Evolutionary conservation across 306 rosid species (phyloP).

Genomic region (Acacia melanoxylon): DNA sequence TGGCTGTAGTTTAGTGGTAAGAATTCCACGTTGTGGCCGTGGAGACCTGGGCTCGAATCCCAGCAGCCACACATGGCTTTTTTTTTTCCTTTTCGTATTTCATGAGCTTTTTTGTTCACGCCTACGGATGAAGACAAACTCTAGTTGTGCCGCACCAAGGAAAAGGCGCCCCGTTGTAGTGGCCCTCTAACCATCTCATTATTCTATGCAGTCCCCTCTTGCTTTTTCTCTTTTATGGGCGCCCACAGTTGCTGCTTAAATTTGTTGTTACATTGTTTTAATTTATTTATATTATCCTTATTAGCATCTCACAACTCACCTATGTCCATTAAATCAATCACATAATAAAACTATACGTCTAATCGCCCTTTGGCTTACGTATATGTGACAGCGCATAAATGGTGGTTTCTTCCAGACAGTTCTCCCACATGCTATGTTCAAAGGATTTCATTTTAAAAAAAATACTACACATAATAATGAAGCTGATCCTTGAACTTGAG

Average conservation of each 20-base stretch:
- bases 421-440: not conserved
- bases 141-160: not conserved
- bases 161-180: not conserved
- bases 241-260: not conserved
- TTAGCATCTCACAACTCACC: not conserved
- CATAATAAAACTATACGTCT: not conserved
- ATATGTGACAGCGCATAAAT: not conserved
- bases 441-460: not conserved
- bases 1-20: not conserved
- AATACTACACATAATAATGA: not conserved
- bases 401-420: not conserved
- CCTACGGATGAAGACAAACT: slow-evolving; percentile 25
- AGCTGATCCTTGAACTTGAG: not conserved
- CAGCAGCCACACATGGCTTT: not conserved
- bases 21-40: slow-evolving; percentile 24
- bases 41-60: slow-evolving; percentile 15
- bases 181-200: slow-evolving; percentile 22
- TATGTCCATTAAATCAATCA: not conserved
- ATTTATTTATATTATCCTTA: not conserved
- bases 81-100: too few species aligned
- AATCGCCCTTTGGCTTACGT: not conserved
- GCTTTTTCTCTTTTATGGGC: not conserved
- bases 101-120: not conserved
- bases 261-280: not conserved
- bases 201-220: not conserved